A percentile compares a stretch with the other conserved stretches of the same genome.
These are phyloP conservation scores for Nemania serpens DNA, from an alignment of 2,329 filamentous ascomycete species.

Conservation along the genomic window DNA sequence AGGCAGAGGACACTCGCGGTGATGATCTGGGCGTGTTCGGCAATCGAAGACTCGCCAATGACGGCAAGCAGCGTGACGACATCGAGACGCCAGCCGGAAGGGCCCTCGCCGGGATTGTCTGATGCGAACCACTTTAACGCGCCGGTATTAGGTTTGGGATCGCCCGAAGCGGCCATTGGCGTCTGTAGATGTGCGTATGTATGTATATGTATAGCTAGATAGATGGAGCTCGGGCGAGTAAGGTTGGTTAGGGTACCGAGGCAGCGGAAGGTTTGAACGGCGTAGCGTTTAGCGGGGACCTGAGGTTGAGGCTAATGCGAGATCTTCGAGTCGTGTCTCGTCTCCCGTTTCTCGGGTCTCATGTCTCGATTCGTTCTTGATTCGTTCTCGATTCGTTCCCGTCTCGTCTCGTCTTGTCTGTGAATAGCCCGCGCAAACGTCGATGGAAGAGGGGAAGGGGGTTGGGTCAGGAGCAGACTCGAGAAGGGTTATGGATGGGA, in stretches of 20 bases:
- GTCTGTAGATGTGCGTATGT: conserved; percentile 9
- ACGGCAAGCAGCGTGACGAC: conserved; percentile 67
- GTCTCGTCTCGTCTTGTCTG: conserved; percentile 3
- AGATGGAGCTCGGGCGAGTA: neutral
- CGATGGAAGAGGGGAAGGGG: too few species aligned
- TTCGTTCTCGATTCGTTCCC: neutral
- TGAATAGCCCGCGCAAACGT: neutral
- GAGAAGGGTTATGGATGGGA: too few species aligned
- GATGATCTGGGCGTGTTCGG: conserved; percentile 61
- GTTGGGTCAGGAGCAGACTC: too few species aligned
- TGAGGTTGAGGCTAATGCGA: conserved; percentile 27
- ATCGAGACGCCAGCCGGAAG: conserved; percentile 59
- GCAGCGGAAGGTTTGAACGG: conserved; percentile 22
- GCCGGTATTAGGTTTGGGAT: conserved; percentile 26
- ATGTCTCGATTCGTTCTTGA: neutral
- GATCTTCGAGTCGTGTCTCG: neutral
- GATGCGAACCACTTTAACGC: conserved; percentile 40
- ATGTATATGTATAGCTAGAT: neutral
- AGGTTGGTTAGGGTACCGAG: neutral
- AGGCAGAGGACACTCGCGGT: conserved; percentile 63
- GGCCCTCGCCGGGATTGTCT: conserved; percentile 42
- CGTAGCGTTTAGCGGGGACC: conserved; percentile 22
- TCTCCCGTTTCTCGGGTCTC: neutral
- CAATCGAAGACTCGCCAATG: conserved; percentile 64
- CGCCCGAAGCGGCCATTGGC: neutral